phyloP scores from a whole-genome alignment of 352 stramenopile genomes.

The Phytophthora macrochlamydospora region DNA sequence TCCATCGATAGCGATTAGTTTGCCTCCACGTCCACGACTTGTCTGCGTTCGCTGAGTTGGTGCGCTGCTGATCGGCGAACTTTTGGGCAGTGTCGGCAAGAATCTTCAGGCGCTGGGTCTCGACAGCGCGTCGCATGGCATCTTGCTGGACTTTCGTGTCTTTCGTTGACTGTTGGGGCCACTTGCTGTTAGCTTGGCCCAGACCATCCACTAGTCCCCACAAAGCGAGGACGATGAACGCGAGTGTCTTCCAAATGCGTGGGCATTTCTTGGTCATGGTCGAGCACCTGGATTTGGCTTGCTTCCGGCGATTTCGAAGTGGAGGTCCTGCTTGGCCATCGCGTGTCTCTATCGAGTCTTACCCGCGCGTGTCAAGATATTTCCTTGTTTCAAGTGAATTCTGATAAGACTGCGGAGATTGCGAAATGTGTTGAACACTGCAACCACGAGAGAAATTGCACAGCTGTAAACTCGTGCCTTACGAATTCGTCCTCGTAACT shows the following conservation, averaged over 20 bases:
- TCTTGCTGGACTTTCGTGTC: conserved; percentile 17
- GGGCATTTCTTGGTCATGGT: conserved; percentile 14
- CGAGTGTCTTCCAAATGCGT: conserved; percentile 7
- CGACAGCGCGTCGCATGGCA: conserved; percentile 15
- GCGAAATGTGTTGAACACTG: too few species aligned
- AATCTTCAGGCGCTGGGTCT: conserved; percentile 12
- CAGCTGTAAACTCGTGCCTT: too few species aligned
- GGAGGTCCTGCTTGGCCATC: too few species aligned
- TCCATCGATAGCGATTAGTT: neutral
- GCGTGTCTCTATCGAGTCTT: too few species aligned
- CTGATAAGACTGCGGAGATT: too few species aligned
- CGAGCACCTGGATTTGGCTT: neutral
- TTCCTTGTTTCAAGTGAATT: too few species aligned
- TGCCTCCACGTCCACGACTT: neutral
- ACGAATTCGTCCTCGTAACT: too few species aligned
- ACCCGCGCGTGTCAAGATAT: too few species aligned
- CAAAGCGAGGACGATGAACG: conserved; percentile 7
- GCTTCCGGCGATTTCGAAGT: neutral
- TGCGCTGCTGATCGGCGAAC: conserved; percentile 12
- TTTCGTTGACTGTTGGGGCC: conserved; percentile 8
- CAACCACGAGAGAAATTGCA: too few species aligned
- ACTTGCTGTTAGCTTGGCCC: conserved; percentile 14
- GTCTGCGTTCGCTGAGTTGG: conserved; percentile 23
- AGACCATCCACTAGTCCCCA: conserved; percentile 12
- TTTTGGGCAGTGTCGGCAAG: conserved; percentile 8